Base-by-base conservation (phyloP, 2,329 filamentous ascomycete species). In the Epichloe bromicola region DNA sequence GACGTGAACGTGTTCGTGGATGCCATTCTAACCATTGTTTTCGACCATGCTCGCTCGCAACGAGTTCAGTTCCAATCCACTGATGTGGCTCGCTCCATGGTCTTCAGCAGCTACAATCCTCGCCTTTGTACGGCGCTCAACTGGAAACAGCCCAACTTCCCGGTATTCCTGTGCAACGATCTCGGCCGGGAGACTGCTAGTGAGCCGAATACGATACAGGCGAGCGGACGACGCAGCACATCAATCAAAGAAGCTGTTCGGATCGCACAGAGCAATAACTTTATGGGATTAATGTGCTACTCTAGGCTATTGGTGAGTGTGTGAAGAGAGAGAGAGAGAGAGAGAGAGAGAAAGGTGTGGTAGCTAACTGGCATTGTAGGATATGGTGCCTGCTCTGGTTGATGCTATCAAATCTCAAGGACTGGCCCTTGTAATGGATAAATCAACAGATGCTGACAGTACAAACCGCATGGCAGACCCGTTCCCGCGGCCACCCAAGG, bases 131-230 rank as follows among this genome's bases (percentile, higher is more conserved):
- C 88, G 15, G 90, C 91, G 5, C 71, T 98, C 60, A 98, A 98
- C 68, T 98, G 93, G 93, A 98, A 98, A 67, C 93, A 98, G 67
- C 93, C 93, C 2, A 98, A 97, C 64, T 98, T 95, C 65, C 93
- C 93, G 0, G 88, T 97, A 0, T 86, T 98, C 59, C 75, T 97
- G 45, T 96, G 90, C 70, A 97, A 97, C 65, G 89, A 96, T 53
- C 79, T 97, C 26, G 88, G 88, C 20, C 74, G 77, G 7, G 78
- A 82, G 53, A 75, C 74, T 30, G 63, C 67, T 20, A 67, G 68
- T 52, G 62, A 65, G 14, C 65, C 66, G 1, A 65, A 65, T 40
- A 60, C 67, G 12, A 60, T 71, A 14, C 62, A 68, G 53, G 71
- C 76, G 58, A 86, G 82, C 57, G 88, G 86, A 15, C 77, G 85